A percentile compares a stretch with the other conserved stretches of the same genome.
phyloP scores from a whole-genome alignment of 2,329 filamentous ascomycete genomes.

The Alternaria sp. region DNA sequence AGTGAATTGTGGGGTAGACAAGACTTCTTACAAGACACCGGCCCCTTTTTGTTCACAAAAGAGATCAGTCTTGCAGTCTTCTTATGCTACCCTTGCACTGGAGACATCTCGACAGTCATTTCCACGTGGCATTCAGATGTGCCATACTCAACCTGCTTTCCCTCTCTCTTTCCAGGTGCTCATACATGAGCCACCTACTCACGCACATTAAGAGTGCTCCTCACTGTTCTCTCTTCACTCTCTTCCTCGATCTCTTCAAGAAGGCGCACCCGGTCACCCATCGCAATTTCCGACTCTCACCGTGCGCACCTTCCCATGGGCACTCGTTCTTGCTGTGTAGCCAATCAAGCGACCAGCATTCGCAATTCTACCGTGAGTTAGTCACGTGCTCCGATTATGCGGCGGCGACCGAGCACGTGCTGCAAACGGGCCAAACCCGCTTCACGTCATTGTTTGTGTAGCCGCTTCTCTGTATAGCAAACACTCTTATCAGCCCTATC shows the following conservation, averaged over 20 bases:
- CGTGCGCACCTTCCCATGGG: background rate
- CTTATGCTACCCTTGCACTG: background rate
- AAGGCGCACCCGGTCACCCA: background rate
- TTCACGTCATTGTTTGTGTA: constrained; percentile 13
- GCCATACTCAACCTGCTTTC: background rate
- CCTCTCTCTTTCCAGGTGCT: background rate
- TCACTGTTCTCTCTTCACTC: background rate
- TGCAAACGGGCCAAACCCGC: constrained; percentile 2
- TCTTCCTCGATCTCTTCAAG: background rate
- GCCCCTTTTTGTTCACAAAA: too few relatives aligned
- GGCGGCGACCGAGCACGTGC: constrained; percentile 3
- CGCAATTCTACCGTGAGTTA: background rate
- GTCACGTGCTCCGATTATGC: background rate
- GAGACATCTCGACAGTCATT: background rate
- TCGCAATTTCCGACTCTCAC: background rate
- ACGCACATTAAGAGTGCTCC: background rate
- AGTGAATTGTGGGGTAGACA: too few relatives aligned
- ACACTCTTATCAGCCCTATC: constrained; percentile 13
- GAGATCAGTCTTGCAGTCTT: too few relatives aligned
- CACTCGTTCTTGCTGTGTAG: background rate
- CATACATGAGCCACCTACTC: background rate
- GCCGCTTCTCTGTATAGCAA: constrained; percentile 21
- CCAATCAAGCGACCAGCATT: background rate
- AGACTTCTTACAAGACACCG: too few relatives aligned
- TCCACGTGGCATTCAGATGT: background rate